Percentiles rank a stretch among this genome's conserved stretches.
These are phyloP conservation scores for Ceratocystis colombiana DNA, from an alignment of 2,329 filamentous ascomycete species.

Conservation along the genomic window DNA sequence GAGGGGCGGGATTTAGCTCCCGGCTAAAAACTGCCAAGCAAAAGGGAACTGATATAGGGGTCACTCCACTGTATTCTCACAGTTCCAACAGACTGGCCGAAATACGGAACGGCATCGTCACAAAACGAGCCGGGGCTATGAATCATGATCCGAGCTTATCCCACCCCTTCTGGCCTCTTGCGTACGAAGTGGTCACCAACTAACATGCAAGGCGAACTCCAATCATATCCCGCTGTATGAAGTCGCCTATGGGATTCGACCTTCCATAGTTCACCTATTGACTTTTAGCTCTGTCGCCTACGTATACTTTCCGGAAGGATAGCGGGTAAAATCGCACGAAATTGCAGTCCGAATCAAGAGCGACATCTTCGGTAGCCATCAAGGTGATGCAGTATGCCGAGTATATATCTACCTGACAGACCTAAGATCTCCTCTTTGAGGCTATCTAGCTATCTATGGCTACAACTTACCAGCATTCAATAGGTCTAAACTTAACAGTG, in stretches of 20 bases:
- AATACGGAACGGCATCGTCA: background rate
- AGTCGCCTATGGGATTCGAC: background rate
- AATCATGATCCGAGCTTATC: background rate
- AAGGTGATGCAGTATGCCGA: background rate
- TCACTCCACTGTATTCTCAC: background rate
- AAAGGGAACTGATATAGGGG: no score
- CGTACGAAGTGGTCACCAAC: background rate
- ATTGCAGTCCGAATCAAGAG: background rate
- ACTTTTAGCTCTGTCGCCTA: background rate
- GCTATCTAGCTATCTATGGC: no score
- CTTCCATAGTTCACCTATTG: background rate
- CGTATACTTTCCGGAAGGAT: background rate
- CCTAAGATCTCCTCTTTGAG: no score
- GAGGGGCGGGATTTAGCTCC: no score
- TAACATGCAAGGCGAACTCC: background rate
- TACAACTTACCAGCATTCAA: no score
- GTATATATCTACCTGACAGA: background rate
- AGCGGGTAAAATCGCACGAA: background rate
- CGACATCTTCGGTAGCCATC: background rate
- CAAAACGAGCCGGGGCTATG: background rate
- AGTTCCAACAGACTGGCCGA: background rate
- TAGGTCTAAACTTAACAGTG: no score
- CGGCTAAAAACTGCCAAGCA: no score
- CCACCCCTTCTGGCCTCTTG: background rate
- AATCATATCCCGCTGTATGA: background rate